Evolutionary conservation across 2,329 filamentous ascomycete genomes (phyloP), one percentile per base, ranked within the genome.

Genomic region (Aureobasidium sp.): DNA sequence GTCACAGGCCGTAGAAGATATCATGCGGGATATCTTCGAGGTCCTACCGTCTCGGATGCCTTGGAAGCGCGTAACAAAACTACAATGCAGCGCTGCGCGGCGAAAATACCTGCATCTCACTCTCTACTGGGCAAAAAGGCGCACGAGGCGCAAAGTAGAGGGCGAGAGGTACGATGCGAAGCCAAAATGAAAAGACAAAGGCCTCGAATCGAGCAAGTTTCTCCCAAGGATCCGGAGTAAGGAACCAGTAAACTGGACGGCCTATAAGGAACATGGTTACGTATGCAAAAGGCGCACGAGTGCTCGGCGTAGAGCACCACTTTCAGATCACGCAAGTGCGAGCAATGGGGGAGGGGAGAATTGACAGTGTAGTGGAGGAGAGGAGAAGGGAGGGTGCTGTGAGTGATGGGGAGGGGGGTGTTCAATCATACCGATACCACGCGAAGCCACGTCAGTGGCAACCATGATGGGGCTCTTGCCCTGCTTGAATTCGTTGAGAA

Each of bases 381-480:
- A 59, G 71, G 68, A 65, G 57, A 62, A 63, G 70, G 70, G 66
- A 71, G 71, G 71, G 66, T 63, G 66, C 64, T 66, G 68, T 68
- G 67, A 65, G 65, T 64, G 65, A 68, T 75, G 65, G 70, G 70
- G 71, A 71, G 66, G 71, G 73, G 78, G 77, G 75, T 78, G 79
- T 78, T 82, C 80, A 84, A 88, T 93, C 91, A 95, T 95, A 96
- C 94, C 94, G 80, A 99, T 96, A 90, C 94, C 94, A 92, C 94
- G 94, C 74, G 94, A 97, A 79, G 94, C 94, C 79, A 99, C 94
- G 74, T 97, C 94, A 67, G 94, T 99, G 79, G 94, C 94, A 80
- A 99, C 94, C 92, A 99, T 96, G 85, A 99, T 95, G 74, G 94
- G 94, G 80, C 91, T 96, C 83, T 97, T 96, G 79, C 91, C 92